Percentiles rank a stretch among this genome's conserved stretches.
Conservation (phyloP, 1,284 basidiomycete genomes). For the Ceratobasidium theobromae region DNA sequence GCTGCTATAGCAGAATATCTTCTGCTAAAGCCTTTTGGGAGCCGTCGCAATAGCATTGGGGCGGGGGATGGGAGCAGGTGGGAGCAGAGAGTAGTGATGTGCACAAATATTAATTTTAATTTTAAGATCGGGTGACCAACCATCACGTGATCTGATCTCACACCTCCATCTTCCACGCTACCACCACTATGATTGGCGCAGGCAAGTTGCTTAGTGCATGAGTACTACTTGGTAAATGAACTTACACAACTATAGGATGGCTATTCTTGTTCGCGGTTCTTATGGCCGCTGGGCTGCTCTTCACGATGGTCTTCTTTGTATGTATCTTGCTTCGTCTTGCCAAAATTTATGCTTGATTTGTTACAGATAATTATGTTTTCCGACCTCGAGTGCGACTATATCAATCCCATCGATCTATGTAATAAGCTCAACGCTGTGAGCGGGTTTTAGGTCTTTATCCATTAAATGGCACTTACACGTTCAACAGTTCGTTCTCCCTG, state of each 20-base stretch:
- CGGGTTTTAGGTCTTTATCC: conserved; percentile 35
- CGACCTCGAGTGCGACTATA: conserved; percentile 97
- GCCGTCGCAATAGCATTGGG: conserved; percentile 12
- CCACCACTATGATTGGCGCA: conserved; percentile 32
- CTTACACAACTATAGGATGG: conserved; percentile 65
- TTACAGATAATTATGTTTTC: conserved; percentile 99
- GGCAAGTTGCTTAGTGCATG: background rate
- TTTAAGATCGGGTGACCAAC: background rate
- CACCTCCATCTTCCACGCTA: conserved; percentile 21
- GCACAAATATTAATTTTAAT: background rate
- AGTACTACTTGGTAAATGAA: background rate
- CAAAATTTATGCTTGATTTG: conserved; percentile 24
- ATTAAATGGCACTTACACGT: background rate
- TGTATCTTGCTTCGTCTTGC: conserved; percentile 46
- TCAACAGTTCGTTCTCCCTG: conserved; percentile 90
- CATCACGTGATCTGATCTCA: conserved; percentile 27
- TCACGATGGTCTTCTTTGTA: conserved; percentile 98
- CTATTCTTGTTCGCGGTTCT: conserved; percentile 92
- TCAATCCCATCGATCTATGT: conserved; percentile 99
- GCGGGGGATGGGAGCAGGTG: background rate
- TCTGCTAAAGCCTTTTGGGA: conserved; percentile 25
- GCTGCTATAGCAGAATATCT: conserved; percentile 13
- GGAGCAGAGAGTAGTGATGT: background rate
- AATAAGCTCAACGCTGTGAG: conserved; percentile 97
- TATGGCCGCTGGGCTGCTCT: conserved; percentile 87